Conservation (phyloP, 352 stramenopile species). For the Phytopythium sindhum region DNA sequence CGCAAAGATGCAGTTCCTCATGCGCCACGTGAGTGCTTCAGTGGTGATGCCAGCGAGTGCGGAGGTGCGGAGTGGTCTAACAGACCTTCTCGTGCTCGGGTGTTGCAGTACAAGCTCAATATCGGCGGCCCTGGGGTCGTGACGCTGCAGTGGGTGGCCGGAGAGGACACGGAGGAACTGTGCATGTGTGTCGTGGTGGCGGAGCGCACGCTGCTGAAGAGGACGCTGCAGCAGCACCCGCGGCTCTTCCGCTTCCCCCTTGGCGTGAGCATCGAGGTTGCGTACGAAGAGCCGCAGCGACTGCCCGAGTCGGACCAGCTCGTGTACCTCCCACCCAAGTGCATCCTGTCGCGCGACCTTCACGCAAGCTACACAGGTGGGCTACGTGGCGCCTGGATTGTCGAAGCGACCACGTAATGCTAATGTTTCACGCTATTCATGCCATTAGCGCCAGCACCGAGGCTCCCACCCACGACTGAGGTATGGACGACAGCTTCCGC, state of each 20-base stretch:
- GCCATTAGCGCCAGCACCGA: not conserved
- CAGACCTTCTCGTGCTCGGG: too few species aligned
- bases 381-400: not conserved
- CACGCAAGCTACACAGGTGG: slow-evolving; percentile 13
- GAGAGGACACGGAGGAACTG: slow-evolving; percentile 58
- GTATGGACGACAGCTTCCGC: not conserved
- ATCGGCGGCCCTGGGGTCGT: slow-evolving; percentile 53
- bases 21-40: slow-evolving; percentile 44
- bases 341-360: slow-evolving; percentile 37
- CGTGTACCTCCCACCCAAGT: slow-evolving; percentile 39
- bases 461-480: slow-evolving; percentile 1
- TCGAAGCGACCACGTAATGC: not conserved
- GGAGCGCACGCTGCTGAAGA: slow-evolving; percentile 52
- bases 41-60: not conserved
- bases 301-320: slow-evolving; percentile 59
- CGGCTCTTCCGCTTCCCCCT: slow-evolving; percentile 32
- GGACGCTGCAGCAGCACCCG: slow-evolving; percentile 28
- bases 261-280: slow-evolving; percentile 41
- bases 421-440: not conserved
- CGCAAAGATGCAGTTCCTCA: slow-evolving; percentile 48
- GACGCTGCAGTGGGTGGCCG: slow-evolving; percentile 51
- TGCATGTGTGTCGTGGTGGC: slow-evolving; percentile 56
- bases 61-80: not conserved
- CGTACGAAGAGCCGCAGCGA: slow-evolving; percentile 49
- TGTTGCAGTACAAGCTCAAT: slow-evolving; percentile 56